Conservation (phyloP, 1,284 basidiomycete species). For the Ganoderma lucidum region DNA sequence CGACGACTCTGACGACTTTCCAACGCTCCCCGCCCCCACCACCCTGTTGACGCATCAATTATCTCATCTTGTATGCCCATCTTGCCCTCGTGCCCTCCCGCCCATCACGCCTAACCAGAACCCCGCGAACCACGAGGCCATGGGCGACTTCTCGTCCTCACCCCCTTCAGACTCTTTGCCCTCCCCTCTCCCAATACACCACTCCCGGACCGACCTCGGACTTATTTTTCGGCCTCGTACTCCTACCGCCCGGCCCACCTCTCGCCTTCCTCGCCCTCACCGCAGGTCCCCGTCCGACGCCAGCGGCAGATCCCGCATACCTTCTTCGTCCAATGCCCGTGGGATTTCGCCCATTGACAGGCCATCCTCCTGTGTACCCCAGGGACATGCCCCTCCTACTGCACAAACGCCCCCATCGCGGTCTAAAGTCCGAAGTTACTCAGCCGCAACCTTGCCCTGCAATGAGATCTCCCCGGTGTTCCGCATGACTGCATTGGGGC, state of each 20-base stretch:
- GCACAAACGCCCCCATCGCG: constrained; percentile 25
- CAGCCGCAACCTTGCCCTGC: constrained; percentile 32
- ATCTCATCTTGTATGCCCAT: constrained; percentile 25
- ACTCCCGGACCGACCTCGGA: constrained; percentile 32
- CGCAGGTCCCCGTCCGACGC: constrained; percentile 27
- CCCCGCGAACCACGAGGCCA: constrained; percentile 42
- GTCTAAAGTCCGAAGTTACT: constrained; percentile 35
- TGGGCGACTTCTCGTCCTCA: constrained; percentile 38
- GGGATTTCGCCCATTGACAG: constrained; percentile 21
- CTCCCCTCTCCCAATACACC: constrained; percentile 24
- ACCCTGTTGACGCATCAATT: constrained; percentile 30
- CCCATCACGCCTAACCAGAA: constrained; percentile 27
- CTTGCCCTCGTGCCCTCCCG: constrained; percentile 37
- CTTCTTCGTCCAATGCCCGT: constrained; percentile 29
- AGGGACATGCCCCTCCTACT: constrained; percentile 27
- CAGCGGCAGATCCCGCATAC: constrained; percentile 30
- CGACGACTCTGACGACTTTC: constrained; percentile 18
- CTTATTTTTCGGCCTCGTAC: constrained; percentile 25
- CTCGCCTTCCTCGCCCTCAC: constrained; percentile 28
- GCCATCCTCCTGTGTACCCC: constrained; percentile 16
- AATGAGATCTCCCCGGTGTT: constrained; percentile 38
- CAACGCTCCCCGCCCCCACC: constrained; percentile 21
- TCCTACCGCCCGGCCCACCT: constrained; percentile 29
- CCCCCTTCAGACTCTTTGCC: constrained; percentile 36
- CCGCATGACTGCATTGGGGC: constrained; percentile 34